Base-by-base conservation (phyloP, 2,329 filamentous ascomycete species). In the Microdochium bolleyi region DNA sequence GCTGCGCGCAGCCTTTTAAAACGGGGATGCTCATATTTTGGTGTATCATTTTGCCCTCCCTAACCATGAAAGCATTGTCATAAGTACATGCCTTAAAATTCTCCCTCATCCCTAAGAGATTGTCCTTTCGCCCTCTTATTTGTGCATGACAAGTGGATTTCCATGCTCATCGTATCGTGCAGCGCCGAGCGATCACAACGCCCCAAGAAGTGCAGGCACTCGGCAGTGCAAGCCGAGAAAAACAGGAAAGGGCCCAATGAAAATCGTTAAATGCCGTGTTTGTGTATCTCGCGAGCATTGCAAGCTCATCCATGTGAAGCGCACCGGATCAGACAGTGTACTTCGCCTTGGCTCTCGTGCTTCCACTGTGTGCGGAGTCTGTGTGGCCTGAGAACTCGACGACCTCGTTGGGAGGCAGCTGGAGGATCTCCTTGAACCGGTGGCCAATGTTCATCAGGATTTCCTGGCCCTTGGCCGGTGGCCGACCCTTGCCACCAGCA, bases 301-400 rank as follows among this genome's bases (percentile, higher is more conserved):
- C 7, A 38, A 38, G 11, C 14, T 22, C 22, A 11, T 30, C 27
- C 27, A n/a, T n/a, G n/a, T n/a, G n/a, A n/a, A n/a, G n/a, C n/a
- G 27, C 5, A 30, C 11, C 25, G 13, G 19, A 27, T 77, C 87
- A 96, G 64, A 91, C 91, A 50, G 80, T 78, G 72, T 90, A 89
- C 80, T 96, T 99, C 63, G 94, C 89, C 80, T 95, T 97, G 53
- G 94, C 94, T 63, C 95, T 85, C 55, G 90, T 96, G 74, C 92
- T 96, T 61, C 94, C 94, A 55, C 88, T 85, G 69, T 95, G 88
- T 37, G 94, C 92, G 62, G 88, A 89, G 62, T 99, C 95, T 19
- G 90, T 95, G 75, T 99, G 94, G 55, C 94, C 94, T 21, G 90
- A 95, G 75, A 97, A 99, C 74, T 99, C 95, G 55, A 99, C 84